Evolutionary conservation across 352 stramenopile genomes (phyloP).

Genomic region (Phytophthora pistaciae): DNA sequence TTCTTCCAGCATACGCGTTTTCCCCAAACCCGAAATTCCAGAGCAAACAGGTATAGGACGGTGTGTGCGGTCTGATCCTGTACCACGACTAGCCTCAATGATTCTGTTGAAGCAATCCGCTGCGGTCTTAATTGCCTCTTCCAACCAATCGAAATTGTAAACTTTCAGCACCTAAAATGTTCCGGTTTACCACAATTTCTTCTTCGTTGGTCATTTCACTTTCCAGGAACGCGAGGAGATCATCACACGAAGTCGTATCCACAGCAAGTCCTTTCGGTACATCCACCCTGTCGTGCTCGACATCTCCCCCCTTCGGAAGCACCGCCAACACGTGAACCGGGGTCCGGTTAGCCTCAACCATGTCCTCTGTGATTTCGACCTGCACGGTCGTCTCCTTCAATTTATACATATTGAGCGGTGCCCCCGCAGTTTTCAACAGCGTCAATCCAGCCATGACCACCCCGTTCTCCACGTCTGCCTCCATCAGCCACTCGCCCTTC

Average conservation of each 20-base stretch:
- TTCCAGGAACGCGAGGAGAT: slow-evolving; percentile 32
- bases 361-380: too few species aligned
- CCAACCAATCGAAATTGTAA: slow-evolving; percentile 24
- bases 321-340: not conserved
- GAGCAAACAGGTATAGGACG: slow-evolving; percentile 38
- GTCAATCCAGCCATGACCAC: not conserved
- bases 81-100: slow-evolving; percentile 4
- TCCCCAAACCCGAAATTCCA: slow-evolving; percentile 45
- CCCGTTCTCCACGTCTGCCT: slow-evolving; percentile 9
- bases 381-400: too few species aligned
- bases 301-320: not conserved
- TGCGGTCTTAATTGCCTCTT: slow-evolving; percentile 9
- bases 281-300: not conserved
- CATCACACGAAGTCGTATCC: slow-evolving; percentile 27
- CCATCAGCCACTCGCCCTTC: not conserved
- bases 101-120: slow-evolving; percentile 17
- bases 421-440: too few species aligned
- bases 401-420: too few species aligned
- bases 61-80: slow-evolving; percentile 23
- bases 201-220: slow-evolving; percentile 24
- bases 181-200: not conserved
- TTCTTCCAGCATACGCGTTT: slow-evolving; percentile 50
- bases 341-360: too few species aligned
- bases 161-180: slow-evolving; percentile 19
- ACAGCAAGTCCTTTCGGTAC: slow-evolving; percentile 20